phyloP scores from a whole-genome alignment of 1,139 yeast genomes.

The Protomyces inouyei region DNA sequence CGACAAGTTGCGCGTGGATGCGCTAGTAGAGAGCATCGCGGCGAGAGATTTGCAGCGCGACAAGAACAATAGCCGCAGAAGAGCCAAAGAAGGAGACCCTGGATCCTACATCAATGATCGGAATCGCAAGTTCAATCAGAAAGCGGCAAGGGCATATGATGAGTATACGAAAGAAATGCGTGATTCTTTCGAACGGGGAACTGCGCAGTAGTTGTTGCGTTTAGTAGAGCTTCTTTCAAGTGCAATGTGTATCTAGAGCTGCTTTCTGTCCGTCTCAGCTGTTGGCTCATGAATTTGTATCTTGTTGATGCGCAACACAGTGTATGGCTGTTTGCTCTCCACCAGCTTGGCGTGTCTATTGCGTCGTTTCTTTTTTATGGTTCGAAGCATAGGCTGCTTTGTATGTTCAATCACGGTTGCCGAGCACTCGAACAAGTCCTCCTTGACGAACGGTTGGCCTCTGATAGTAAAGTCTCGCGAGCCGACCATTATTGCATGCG shows the following conservation, averaged over 20 bases:
- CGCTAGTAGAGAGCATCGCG: conserved; percentile 44
- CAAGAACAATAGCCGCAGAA: conserved; percentile 40
- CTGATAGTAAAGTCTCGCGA: conserved; percentile 69
- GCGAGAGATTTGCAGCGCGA: conserved; percentile 41
- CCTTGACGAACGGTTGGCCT: not conserved
- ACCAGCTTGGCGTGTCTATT: conserved; percentile 78
- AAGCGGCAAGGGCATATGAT: conserved; percentile 57
- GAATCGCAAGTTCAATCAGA: conserved; percentile 72
- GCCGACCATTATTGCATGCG: conserved; percentile 76
- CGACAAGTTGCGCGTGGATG: conserved; percentile 42
- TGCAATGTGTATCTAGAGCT: too few relatives aligned
- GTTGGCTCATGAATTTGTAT: not conserved
- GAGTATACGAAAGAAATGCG: conserved; percentile 45
- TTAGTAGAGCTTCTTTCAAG: not conserved
- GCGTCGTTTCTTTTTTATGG: conserved; percentile 67
- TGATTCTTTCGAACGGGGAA: conserved; percentile 45
- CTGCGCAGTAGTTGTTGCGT: conserved; percentile 37
- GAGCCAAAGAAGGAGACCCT: conserved; percentile 42
- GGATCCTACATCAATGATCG: conserved; percentile 57
- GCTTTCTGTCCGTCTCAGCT: too few relatives aligned
- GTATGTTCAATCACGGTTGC: conserved; percentile 86
- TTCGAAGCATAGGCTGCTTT: conserved; percentile 68
- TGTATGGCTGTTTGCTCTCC: conserved; percentile 70
- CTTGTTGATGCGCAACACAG: conserved; percentile 64
- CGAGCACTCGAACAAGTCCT: conserved; percentile 54